Conservation (phyloP, 805 yeast species). For the Yamadazyma endophytica region DNA sequence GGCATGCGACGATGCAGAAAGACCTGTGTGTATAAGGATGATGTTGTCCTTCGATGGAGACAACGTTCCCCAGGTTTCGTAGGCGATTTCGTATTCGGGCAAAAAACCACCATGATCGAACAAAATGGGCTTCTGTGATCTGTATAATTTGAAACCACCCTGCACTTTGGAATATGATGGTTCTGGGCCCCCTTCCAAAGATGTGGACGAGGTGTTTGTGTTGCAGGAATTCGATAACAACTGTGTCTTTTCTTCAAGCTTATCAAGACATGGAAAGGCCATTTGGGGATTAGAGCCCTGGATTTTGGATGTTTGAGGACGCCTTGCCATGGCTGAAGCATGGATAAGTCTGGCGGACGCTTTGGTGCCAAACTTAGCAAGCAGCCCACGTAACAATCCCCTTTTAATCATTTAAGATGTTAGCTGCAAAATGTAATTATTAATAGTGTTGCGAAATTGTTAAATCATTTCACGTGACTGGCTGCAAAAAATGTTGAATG, state of each 20-base stretch:
- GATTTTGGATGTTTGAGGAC: too few relatives aligned
- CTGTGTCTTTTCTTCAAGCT: slow-evolving; percentile 54
- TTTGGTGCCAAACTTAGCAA: too few relatives aligned
- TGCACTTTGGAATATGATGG: slow-evolving; percentile 74
- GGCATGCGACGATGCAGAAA: slow-evolving; percentile 93
- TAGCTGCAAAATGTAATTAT: too few relatives aligned
- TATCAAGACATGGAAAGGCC: slow-evolving; percentile 84
- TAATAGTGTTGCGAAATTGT: too few relatives aligned
- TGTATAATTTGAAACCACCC: slow-evolving; percentile 60
- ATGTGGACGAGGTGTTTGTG: slow-evolving; percentile 11
- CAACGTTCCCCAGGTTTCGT: slow-evolving; percentile 86
- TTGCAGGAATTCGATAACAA: slow-evolving; percentile 17
- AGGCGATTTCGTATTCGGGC: slow-evolving; percentile 77
- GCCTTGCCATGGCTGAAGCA: too few relatives aligned
- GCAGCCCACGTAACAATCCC: too few relatives aligned
- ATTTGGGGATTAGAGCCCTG: slow-evolving; percentile 58
- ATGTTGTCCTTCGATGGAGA: slow-evolving; percentile 65
- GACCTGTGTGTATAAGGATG: slow-evolving; percentile 80
- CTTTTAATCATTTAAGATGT: too few relatives aligned
- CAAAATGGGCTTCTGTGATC: slow-evolving; percentile 54
- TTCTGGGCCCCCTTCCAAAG: slow-evolving; percentile 72
- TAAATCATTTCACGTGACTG: too few relatives aligned
- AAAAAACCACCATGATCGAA: slow-evolving; percentile 80
- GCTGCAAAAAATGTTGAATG: too few relatives aligned
- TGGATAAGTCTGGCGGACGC: too few relatives aligned